Evolutionary conservation across 2,329 filamentous ascomycete genomes (phyloP).

Genomic region (Neophaeococcomyces aloes): DNA sequence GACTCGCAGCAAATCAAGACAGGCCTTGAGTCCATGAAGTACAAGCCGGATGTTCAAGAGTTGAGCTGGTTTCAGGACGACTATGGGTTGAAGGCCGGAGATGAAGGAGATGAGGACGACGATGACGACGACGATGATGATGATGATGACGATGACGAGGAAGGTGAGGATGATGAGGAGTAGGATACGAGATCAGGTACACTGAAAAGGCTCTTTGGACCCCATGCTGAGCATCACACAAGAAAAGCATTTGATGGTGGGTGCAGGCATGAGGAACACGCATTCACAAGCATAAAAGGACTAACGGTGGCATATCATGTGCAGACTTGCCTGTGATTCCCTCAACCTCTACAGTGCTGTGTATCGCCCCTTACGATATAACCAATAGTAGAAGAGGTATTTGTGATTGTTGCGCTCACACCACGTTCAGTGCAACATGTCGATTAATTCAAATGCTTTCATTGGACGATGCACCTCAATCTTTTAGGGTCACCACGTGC

Average conservation of each 20-base stretch:
- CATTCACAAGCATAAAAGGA: neutral
- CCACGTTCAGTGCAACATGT: neutral
- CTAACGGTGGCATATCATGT: neutral
- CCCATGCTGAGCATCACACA: too few species aligned
- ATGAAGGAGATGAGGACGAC: conserved; percentile 47
- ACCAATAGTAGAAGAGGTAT: neutral
- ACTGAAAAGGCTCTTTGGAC: too few species aligned
- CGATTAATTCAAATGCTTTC: neutral
- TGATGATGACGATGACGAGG: conserved; percentile 40
- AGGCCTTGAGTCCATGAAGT: conserved; percentile 64
- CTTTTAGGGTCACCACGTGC: neutral
- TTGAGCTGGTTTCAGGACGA: conserved; percentile 78
- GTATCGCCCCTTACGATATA: neutral
- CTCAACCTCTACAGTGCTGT: neutral
- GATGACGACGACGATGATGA: conserved; percentile 36
- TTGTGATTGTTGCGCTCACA: neutral
- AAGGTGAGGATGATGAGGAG: conserved; percentile 32
- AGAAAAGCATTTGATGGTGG: neutral
- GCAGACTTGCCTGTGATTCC: neutral
- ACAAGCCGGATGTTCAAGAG: conserved; percentile 62
- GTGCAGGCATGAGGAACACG: neutral
- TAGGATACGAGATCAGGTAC: neutral
- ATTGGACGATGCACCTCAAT: neutral
- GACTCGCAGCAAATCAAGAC: conserved; percentile 56
- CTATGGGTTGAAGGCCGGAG: conserved; percentile 64